Conservation (phyloP, 495 filamentous ascomycete genomes). For the Penicillium macrosclerotiorum region DNA sequence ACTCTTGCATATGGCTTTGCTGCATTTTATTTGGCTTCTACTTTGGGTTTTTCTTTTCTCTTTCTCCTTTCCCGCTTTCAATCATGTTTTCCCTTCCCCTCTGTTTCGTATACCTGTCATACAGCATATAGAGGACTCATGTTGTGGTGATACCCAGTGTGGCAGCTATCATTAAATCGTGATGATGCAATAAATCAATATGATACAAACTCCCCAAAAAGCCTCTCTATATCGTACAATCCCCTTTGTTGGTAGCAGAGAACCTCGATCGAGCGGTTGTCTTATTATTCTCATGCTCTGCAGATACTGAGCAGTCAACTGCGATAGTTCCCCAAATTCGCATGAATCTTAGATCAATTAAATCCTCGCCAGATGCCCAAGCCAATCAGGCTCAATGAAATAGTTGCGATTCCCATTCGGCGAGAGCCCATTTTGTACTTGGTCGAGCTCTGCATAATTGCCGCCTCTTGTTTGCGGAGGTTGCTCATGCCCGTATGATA, state of each 20-base stretch:
- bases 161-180: conserved; percentile 30
- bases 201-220: conserved; percentile 15
- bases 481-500: conserved; percentile 78
- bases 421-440: conserved; percentile 76
- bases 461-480: conserved; percentile 64
- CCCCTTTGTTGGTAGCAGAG: background rate
- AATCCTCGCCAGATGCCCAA: conserved; percentile 62
- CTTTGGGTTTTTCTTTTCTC: conserved; percentile 8
- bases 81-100: conserved; percentile 9
- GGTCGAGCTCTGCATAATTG: conserved; percentile 67
- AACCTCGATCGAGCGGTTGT: no score
- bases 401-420: conserved; percentile 65
- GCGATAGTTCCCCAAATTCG: background rate
- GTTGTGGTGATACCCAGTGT: conserved; percentile 42
- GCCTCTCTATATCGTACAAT: conserved; percentile 3
- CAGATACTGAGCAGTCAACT: no score
- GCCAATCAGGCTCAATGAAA: conserved; percentile 66
- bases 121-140: conserved; percentile 43
- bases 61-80: conserved; percentile 9
- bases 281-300: no score
- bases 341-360: conserved; percentile 37
- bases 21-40: conserved; percentile 7
- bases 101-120: conserved; percentile 17
- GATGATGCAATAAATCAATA: conserved; percentile 29
- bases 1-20: conserved; percentile 34